Base-by-base conservation (phyloP, 441 rosid species). In the Populus hybrid region DNA sequence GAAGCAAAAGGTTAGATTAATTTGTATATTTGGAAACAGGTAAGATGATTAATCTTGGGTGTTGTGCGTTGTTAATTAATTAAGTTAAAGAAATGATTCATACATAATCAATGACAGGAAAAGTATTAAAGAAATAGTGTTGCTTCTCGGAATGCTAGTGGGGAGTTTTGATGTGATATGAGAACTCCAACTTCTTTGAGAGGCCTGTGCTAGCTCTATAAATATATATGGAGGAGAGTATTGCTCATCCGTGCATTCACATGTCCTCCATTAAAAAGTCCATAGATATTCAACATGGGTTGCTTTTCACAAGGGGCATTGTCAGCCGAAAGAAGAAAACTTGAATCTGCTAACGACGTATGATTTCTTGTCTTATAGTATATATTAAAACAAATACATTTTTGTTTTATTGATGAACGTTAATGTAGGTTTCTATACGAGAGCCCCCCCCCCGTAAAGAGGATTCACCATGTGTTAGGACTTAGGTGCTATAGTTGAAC, bases 241-340 rank as follows among this genome's bases (percentile, higher is more conserved):
- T 46, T 59, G 61, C 40, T 65, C 67, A 67, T 10, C 72, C 66
- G 53, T 67, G 36, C 1, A 75, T 57, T 87, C 90, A 82, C 88
- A 84, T 81, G 87, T 21, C 78, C 78, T 76, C 75, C 84, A 59
- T 68, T 68, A 75, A 74, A 78, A 83, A 78, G 83, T 32, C 16
- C 70, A 50, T 16, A 73, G 71, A 68, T 53, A 81, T 75, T 81
- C 68, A 80, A 23, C 76, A 18, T 68, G 30, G 68, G 83, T 71
- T 73, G 74, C 67, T 83, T 80, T 40, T 83, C 84, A 76, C 46
- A 40, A 18, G 71, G 28, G 59, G 35, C 18, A 28, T 7, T 65
- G 82, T 81, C 86, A 83, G 78, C 74, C 28, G 14, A 46, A 67
- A 57, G 50, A 66, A 71, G 63, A 63, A 77, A 75, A 26, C 11